Base-by-base conservation (phyloP, 345 rosid genomes). In the Abelmoschus esculentus region DNA sequence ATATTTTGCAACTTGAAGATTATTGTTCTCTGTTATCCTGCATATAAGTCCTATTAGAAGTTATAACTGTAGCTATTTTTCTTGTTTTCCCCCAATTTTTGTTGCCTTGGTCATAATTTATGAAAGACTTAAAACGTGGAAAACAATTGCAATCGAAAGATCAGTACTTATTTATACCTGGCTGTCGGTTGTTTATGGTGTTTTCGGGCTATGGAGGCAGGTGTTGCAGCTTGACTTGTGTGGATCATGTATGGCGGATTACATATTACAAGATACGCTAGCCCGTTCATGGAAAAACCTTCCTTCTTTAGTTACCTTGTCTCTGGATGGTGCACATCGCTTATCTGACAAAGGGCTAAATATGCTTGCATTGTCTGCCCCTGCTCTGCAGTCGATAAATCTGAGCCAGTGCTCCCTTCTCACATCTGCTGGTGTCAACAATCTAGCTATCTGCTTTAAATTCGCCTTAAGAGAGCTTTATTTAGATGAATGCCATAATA, bases 191-290 rank as follows among this genome's bases (percentile, higher is more conserved):
- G 28, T 40, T 29, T 67, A 34, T 69, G 47, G 54, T 67, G 68
- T 71, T 73, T 62, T 54, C 14, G 31, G 65, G 34, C 15, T 28
- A 10, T 72, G 50, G 74, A 65, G 9, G 66, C 74, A 86, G 88
- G 81, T 78, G 44, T 77, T 86, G 13, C 83, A 72, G 74, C 83
- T 86, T 73, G 87, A 77, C 73, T 75, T 74, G 3, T 81, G 84
- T 14, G 88, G 85, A 42, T 58, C 70, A 22, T 70, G 77, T 5
- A 64, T 86, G 72, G 56, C 79, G 18, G 86, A 86, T 49, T 7
- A 66, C 38, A 46, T 76, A 1, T 42, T 86, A 52, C 15, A 1
- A 42, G 70, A 53, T 2, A 81, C 79, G 44, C 60, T 83, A 72
- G 75, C 73, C 9, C 29, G 18, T 64, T 62, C 76, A 56, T 22